These are phyloP conservation scores for Yamadazyma sp. DNA, from an alignment of 805 yeast genomes.

Conservation along the genomic window DNA sequence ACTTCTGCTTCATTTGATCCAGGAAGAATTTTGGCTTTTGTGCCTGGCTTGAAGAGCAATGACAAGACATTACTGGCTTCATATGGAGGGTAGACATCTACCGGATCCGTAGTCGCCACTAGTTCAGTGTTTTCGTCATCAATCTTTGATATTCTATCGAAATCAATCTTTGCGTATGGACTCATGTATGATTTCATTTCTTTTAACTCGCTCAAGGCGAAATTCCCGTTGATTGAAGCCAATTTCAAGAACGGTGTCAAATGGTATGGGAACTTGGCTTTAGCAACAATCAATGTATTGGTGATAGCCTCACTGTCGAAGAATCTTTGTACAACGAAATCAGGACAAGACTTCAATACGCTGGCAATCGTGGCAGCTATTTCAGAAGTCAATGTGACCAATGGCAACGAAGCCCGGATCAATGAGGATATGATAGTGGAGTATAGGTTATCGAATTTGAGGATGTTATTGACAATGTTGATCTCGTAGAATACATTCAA, in stretches of 20 bases:
- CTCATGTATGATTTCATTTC: slow-evolving; percentile 64
- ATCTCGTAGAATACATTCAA: slow-evolving; percentile 49
- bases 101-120: slow-evolving; percentile 47
- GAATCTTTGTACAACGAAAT: slow-evolving; percentile 42
- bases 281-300: slow-evolving; percentile 50
- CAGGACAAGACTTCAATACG: slow-evolving; percentile 47
- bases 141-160: slow-evolving; percentile 41
- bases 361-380: slow-evolving; percentile 42
- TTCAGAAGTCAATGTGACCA: slow-evolving; percentile 46
- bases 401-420: slow-evolving; percentile 47
- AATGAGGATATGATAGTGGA: slow-evolving; percentile 49
- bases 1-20: slow-evolving; percentile 34
- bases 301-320: slow-evolving; percentile 46
- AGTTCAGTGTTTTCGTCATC: slow-evolving; percentile 55
- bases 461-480: slow-evolving; percentile 36
- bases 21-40: slow-evolving; percentile 71
- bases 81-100: slow-evolving; percentile 58
- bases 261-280: slow-evolving; percentile 74
- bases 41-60: slow-evolving; percentile 45
- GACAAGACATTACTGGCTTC: slow-evolving; percentile 49
- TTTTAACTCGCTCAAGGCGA: slow-evolving; percentile 64
- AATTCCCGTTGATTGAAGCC: slow-evolving; percentile 60
- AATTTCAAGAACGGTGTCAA: slow-evolving; percentile 61
- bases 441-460: slow-evolving; percentile 52
- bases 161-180: slow-evolving; percentile 37